Percentiles rank a stretch among this genome's conserved stretches.
Evolutionary conservation across 2,329 filamentous ascomycete genomes (phyloP).

Genomic region (Boeremia exigua): DNA sequence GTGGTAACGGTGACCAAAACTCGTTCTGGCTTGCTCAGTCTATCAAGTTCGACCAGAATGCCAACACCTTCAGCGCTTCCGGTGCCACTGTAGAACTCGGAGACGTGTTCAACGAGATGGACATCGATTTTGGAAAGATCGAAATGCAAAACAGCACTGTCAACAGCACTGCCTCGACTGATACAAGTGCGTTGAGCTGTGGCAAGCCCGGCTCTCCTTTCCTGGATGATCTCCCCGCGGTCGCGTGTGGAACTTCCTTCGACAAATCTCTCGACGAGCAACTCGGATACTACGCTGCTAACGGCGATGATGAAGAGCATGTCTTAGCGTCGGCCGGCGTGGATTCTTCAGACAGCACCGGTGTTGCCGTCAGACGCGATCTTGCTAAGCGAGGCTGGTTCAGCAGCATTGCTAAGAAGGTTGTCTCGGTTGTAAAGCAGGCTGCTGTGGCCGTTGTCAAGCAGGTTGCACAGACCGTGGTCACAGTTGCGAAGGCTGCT

Average conservation of each 20-base stretch:
- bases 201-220: constrained; percentile 13
- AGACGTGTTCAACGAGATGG: constrained; percentile 13
- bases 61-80: constrained; percentile 14
- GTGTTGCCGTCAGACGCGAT: background rate
- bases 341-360: background rate
- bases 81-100: constrained; percentile 4
- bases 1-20: constrained; percentile 13
- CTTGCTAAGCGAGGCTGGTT: constrained; percentile 10
- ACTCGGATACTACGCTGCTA: constrained; percentile 9
- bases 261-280: constrained; percentile 7
- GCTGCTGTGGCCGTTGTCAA: constrained; percentile 7
- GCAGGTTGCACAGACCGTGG: constrained; percentile 3
- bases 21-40: constrained; percentile 15
- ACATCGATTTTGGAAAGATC: constrained; percentile 16
- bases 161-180: constrained; percentile 1
- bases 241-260: constrained; percentile 14
- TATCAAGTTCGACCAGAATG: background rate
- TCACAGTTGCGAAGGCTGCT: constrained; percentile 8
- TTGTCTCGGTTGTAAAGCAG: constrained; percentile 2
- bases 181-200: constrained; percentile 3
- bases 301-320: constrained; percentile 10
- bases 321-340: constrained; percentile 8
- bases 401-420: constrained; percentile 1
- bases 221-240: constrained; percentile 8
- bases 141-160: constrained; percentile 8